These are phyloP conservation scores for Suhomyces kunorum DNA, from an alignment of 1,139 yeast genomes.

Conservation along the genomic window DNA sequence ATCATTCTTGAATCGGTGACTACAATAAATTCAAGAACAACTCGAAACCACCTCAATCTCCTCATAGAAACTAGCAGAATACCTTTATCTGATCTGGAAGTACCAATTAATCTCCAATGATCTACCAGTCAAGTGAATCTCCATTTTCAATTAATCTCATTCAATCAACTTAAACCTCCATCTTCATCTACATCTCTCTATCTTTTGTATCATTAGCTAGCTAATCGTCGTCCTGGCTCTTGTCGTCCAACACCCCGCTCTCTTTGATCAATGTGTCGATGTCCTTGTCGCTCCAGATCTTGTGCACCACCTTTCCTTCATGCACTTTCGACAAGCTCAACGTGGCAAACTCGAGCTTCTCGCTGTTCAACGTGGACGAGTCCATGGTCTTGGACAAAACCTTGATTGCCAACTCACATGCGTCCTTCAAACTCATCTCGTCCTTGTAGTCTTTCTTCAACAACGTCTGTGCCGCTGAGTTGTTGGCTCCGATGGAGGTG, in stretches of 20 bases:
- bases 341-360: slow-evolving; percentile 89
- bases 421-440: slow-evolving; percentile 73
- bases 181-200: background rate
- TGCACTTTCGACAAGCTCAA: slow-evolving; percentile 49
- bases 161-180: background rate
- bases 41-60: too few species aligned
- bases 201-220: slow-evolving; percentile 1
- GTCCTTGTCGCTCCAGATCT: slow-evolving; percentile 78
- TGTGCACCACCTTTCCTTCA: slow-evolving; percentile 58
- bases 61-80: too few species aligned
- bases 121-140: too few species aligned
- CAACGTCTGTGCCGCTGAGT: slow-evolving; percentile 92
- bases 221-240: slow-evolving; percentile 24
- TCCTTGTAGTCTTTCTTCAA: slow-evolving; percentile 94
- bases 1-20: too few species aligned
- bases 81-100: too few species aligned
- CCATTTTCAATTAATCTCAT: background rate
- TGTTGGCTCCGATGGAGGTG: slow-evolving; percentile 94
- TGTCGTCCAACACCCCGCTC: slow-evolving; percentile 63
- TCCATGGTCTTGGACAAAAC: slow-evolving; percentile 95
- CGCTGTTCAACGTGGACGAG: slow-evolving; percentile 78
- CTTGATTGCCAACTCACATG: slow-evolving; percentile 84
- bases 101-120: too few species aligned
- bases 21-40: too few species aligned
- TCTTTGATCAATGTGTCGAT: slow-evolving; percentile 73